A percentile compares a stretch with the other conserved stretches of the same genome.
Evolutionary conservation across 176 grass and related monocot species (phyloP).

Genomic region (Urochloa ruziziensis): DNA sequence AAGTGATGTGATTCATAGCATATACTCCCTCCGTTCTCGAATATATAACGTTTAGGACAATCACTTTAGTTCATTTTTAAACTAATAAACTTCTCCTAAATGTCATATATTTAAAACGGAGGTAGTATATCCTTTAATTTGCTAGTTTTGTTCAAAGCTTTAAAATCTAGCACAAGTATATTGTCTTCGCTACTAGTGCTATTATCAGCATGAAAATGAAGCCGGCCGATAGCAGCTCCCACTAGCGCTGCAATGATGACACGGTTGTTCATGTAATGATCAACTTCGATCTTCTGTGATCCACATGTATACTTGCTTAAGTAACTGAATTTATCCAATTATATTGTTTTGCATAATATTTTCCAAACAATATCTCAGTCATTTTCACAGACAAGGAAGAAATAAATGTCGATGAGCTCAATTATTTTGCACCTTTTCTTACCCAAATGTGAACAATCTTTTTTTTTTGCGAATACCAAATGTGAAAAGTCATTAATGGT

Average conservation of each 20-base stretch:
- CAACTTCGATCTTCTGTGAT: constrained; percentile 16
- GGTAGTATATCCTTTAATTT: too few relatives aligned
- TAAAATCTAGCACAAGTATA: not conserved
- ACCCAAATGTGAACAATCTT: too few relatives aligned
- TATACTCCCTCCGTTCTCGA: too few relatives aligned
- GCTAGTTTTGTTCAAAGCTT: not conserved
- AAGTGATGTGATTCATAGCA: too few relatives aligned
- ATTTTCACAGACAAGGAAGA: not conserved
- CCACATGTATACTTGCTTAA: not conserved
- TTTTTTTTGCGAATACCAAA: too few relatives aligned
- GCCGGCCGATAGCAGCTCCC: constrained; percentile 12
- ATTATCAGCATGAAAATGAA: constrained; percentile 8
- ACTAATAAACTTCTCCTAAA: too few relatives aligned
- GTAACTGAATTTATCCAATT: not conserved
- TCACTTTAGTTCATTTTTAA: too few relatives aligned
- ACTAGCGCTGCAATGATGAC: constrained; percentile 30
- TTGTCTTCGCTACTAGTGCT: not conserved
- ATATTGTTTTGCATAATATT: not conserved
- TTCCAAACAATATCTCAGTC: not conserved
- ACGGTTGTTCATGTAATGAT: constrained; percentile 37
- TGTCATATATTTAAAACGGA: too few relatives aligned
- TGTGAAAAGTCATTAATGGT: too few relatives aligned
- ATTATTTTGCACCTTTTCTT: not conserved
- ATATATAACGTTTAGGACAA: too few relatives aligned
- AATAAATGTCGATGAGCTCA: not conserved